These are phyloP conservation scores for Cornus florida DNA, from an alignment of 148 eudicot genomes.

Conservation along the genomic window DNA sequence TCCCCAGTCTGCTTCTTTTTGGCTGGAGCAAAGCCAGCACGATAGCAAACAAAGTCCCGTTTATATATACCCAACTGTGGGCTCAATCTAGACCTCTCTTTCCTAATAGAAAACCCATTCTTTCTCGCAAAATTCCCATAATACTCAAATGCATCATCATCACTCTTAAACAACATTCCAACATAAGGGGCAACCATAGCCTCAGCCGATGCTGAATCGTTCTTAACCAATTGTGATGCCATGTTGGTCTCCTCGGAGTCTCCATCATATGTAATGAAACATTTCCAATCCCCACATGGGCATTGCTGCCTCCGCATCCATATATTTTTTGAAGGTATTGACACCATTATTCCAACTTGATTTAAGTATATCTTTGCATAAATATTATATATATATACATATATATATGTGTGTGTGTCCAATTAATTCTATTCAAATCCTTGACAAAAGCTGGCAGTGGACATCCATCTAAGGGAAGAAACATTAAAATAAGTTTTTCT, in stretches of 20 bases:
- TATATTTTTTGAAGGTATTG: constrained; percentile 23
- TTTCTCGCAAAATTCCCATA: constrained; percentile 50
- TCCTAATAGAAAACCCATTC: constrained; percentile 50
- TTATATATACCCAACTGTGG: constrained; percentile 49
- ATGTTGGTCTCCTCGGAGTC: constrained; percentile 15
- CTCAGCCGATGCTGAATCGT: constrained; percentile 8
- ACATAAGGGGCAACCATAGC: constrained; percentile 47
- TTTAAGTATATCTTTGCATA: neutral
- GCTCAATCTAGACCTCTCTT: constrained; percentile 48
- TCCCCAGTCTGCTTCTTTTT: constrained; percentile 35
- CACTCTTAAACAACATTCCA: constrained; percentile 48
- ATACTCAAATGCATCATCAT: constrained; percentile 46
- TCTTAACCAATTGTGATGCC: constrained; percentile 21
- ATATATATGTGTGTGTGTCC: neutral
- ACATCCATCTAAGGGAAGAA: constrained; percentile 1
- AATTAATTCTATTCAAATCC: neutral
- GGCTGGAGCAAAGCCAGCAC: constrained; percentile 45
- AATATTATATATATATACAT: no score
- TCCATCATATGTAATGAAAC: constrained; percentile 36
- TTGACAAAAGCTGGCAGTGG: constrained; percentile 8
- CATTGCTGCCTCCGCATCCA: constrained; percentile 50
- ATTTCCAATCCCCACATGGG: constrained; percentile 59
- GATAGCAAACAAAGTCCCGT: constrained; percentile 53
- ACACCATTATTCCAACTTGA: constrained; percentile 21
- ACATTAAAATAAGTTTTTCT: neutral